phyloP scores from a whole-genome alignment of 257 asterid genomes.

The Eucommia ulmoides region DNA sequence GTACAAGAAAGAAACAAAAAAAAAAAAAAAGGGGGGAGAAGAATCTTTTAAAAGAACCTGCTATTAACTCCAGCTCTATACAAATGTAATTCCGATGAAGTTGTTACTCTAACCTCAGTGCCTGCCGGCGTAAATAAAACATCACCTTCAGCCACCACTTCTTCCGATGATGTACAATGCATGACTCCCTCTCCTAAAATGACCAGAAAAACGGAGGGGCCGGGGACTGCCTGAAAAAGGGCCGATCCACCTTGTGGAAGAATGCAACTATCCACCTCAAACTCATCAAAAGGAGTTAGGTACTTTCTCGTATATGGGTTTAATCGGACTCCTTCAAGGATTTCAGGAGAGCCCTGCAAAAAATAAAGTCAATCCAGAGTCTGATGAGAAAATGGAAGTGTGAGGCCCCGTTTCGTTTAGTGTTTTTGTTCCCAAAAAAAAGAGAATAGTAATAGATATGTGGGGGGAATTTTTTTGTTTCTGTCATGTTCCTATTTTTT shows the following conservation, averaged over 20 bases:
- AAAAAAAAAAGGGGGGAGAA: no score
- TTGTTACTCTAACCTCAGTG: conserved; percentile 28
- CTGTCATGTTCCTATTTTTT: no score
- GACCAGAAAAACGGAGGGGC: conserved; percentile 71
- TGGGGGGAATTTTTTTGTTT: no score
- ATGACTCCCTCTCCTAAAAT: conserved; percentile 51
- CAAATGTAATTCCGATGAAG: conserved; percentile 34
- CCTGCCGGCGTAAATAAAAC: conserved; percentile 63
- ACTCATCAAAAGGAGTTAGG: conserved; percentile 77
- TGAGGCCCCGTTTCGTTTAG: no score
- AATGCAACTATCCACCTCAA: conserved; percentile 78
- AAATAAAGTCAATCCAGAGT: no score
- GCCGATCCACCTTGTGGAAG: conserved; percentile 45
- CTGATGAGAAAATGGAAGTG: no score
- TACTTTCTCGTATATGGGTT: conserved; percentile 50
- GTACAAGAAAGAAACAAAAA: no score
- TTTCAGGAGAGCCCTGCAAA: conserved; percentile 59
- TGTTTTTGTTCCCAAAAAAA: no score
- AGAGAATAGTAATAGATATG: no score
- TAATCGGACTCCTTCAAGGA: conserved; percentile 43
- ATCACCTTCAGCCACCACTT: conserved; percentile 46
- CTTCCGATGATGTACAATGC: conserved; percentile 17
- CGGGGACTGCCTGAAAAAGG: conserved; percentile 38
- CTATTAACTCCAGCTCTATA: conserved; percentile 83
- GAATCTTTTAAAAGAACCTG: conserved; percentile 40